Conservation (phyloP, 805 yeast species). For the Wickerhamiella galacta region DNA sequence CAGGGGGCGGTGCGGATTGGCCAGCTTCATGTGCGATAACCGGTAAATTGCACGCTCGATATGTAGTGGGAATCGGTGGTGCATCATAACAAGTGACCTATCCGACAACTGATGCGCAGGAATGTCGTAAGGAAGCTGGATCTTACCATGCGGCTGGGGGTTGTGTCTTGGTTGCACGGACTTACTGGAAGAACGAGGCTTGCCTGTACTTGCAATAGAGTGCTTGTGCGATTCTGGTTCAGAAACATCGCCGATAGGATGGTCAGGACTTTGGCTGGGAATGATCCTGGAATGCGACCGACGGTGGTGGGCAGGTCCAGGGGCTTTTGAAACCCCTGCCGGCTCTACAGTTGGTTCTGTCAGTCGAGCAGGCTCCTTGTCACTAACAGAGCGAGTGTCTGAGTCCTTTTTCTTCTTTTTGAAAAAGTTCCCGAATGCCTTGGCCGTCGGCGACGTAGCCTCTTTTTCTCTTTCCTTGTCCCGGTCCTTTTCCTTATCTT, state of each 20-base stretch:
- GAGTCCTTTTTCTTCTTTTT: constrained; percentile 12
- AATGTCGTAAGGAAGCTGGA: constrained; percentile 22
- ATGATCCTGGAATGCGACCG: too few relatives aligned
- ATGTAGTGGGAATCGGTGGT: constrained; percentile 69
- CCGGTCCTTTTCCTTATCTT: constrained; percentile 7
- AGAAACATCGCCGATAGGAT: too few relatives aligned
- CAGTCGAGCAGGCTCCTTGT: too few relatives aligned
- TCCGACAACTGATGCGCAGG: constrained; percentile 23
- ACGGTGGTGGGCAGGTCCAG: too few relatives aligned
- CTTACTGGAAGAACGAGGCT: too few relatives aligned
- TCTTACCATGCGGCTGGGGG: constrained; percentile 7
- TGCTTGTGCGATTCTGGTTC: too few relatives aligned
- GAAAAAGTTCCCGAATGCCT: constrained; percentile 13
- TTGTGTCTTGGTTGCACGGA: too few relatives aligned
- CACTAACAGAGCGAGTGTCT: too few relatives aligned
- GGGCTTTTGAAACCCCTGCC: too few relatives aligned
- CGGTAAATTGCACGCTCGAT: constrained; percentile 93
- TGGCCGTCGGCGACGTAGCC: constrained; percentile 9
- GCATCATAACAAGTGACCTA: constrained; percentile 22
- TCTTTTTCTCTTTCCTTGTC: constrained; percentile 10
- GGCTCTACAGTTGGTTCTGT: too few relatives aligned
- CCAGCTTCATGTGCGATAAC: constrained; percentile 78
- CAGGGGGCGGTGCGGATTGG: constrained; percentile 82
- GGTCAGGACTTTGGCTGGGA: too few relatives aligned
- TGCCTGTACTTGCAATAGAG: too few relatives aligned